Conservation (phyloP, 495 filamentous ascomycete genomes). For the Copromyces sp. region DNA sequence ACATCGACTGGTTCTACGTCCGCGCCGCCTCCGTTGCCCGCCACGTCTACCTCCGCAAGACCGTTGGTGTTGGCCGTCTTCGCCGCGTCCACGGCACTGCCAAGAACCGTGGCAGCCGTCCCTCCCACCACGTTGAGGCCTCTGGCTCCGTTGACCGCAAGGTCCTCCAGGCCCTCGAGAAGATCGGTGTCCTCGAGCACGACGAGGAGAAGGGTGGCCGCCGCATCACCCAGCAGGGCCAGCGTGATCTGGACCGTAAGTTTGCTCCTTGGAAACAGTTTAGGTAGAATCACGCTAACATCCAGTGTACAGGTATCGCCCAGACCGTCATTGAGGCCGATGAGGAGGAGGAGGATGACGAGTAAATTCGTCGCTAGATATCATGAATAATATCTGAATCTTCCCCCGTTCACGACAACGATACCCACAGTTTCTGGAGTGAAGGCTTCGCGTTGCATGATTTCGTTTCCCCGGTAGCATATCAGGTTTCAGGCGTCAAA, state of each 20-base stretch:
- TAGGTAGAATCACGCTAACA: not conserved
- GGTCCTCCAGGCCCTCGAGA: conserved; percentile 91
- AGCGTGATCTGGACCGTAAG: conserved; percentile 94
- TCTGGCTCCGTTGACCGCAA: conserved; percentile 92
- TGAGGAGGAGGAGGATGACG: conserved; percentile 53
- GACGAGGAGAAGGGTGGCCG: conserved; percentile 97
- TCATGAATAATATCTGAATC: conserved; percentile 1
- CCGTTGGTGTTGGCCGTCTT: conserved; percentile 90
- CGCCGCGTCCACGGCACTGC: conserved; percentile 72
- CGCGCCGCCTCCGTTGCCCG: conserved; percentile 91
- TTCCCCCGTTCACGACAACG: not conserved
- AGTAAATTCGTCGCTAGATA: conserved; percentile 30
- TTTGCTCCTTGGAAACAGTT: not conserved
- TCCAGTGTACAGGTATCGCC: conserved; percentile 44
- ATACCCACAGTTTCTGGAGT: conserved; percentile 3
- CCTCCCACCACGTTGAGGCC: conserved; percentile 91
- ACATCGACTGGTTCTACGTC: conserved; percentile 98
- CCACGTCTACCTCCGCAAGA: conserved; percentile 98
- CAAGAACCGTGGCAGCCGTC: conserved; percentile 92
- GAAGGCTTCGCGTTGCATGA: conserved; percentile 14
- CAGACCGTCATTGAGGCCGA: conserved; percentile 64
- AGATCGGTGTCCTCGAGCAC: conserved; percentile 93
- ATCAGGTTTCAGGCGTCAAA: conserved; percentile 28
- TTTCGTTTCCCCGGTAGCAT: conserved; percentile 28
- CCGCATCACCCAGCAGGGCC: conserved; percentile 90